Evolutionary conservation across 2,329 filamentous ascomycete genomes (phyloP), one percentile per base, ranked within the genome.

Genomic region (Chrysoporthe austroafricana): DNA sequence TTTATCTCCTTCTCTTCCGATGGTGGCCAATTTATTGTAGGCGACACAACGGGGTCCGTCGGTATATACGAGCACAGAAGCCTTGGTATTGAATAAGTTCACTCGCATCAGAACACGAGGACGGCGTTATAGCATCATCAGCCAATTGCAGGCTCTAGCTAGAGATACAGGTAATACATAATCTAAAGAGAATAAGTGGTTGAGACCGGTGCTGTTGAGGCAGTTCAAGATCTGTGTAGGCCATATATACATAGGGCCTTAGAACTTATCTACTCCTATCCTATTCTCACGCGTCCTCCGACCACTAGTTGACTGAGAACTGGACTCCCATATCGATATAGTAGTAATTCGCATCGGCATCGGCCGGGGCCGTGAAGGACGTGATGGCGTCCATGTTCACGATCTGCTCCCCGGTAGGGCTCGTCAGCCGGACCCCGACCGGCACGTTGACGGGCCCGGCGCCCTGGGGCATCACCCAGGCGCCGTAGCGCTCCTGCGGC

Each of bases 1-100:
- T 77, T 80, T 69, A 72, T 81, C 48, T 72, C 73, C 8, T 81
- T 81, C 60, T 79, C 79, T 0, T 75, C 73, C 0, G 79, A 81
- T 43, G 75, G 77, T 8, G 74, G 75, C n/a, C 76, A 76, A 44
- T 69, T 81, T 58, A 74, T 78, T 26, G 72, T 81, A 0, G 79
- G 78, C 0, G 78, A 79, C 52, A 44, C 66, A 1, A 73, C 77
- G 0, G 79, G 79, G 0, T 74, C 72, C 8, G 73, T 79, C 16
- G 75, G 77, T 0, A 73, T 80, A 1, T 81, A 79, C 69, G 75
- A 79, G 62, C 50, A 54, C 50, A 34, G 32, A 2, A 54, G 16
- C 2, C 21, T 34, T 13, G 13, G 32, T 13, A 52, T 5, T 52
- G n/a, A 4, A 6, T 32, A 26, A 52, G 48, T 5, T 39, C 36